Evolutionary conservation across 805 yeast species (phyloP).

Genomic region (Ogataea trehaloabstinens): DNA sequence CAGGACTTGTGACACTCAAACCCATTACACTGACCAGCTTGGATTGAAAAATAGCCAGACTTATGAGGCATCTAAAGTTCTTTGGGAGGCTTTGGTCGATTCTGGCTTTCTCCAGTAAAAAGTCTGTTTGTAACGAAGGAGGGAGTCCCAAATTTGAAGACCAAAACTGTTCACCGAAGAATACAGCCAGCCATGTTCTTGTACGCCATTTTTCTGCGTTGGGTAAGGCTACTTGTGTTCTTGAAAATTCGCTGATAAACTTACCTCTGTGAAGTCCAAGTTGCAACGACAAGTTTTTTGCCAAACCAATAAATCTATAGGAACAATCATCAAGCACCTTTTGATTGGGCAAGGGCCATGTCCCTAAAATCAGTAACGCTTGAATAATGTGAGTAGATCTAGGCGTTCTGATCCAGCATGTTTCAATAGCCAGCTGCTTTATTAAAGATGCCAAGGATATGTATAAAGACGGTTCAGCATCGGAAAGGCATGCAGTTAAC

Average conservation of each 20-base stretch:
- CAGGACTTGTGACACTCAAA: constrained; percentile 77
- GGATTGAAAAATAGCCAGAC: constrained; percentile 78
- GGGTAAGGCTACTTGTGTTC: constrained; percentile 84
- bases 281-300: constrained; percentile 80
- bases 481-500: constrained; percentile 80
- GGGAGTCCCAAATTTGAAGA: constrained; percentile 85
- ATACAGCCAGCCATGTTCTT: constrained; percentile 86
- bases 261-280: constrained; percentile 89
- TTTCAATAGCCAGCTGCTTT: constrained; percentile 83
- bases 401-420: constrained; percentile 92
- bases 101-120: constrained; percentile 74
- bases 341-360: constrained; percentile 92
- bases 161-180: constrained; percentile 88
- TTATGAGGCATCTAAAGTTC: constrained; percentile 66
- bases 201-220: constrained; percentile 95
- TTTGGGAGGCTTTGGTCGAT: constrained; percentile 64
- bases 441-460: constrained; percentile 71
- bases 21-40: constrained; percentile 86
- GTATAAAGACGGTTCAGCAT: constrained; percentile 83
- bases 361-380: constrained; percentile 76
- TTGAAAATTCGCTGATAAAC: constrained; percentile 83
- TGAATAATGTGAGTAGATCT: constrained; percentile 92
- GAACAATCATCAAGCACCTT: constrained; percentile 91
- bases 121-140: constrained; percentile 81
- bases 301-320: constrained; percentile 83